These are phyloP conservation scores for Monilinia laxa DNA, from an alignment of 2,329 filamentous ascomycete species.

Conservation along the genomic window DNA sequence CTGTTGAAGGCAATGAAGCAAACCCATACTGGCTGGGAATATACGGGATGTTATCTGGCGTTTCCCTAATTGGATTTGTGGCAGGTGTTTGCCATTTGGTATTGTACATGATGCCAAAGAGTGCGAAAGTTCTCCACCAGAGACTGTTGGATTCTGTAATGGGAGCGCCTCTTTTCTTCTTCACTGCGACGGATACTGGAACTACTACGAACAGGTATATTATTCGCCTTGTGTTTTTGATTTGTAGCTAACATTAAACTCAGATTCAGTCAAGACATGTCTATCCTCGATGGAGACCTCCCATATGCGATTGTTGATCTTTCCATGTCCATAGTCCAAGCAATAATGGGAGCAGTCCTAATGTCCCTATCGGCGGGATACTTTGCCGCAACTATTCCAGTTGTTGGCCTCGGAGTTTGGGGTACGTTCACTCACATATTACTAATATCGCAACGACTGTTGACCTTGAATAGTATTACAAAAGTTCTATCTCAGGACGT, in stretches of 20 bases:
- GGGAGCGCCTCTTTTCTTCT: conserved; percentile 43
- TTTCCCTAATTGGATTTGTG: conserved; percentile 17
- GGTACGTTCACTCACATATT: conserved; percentile 2
- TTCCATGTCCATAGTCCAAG: conserved; percentile 38
- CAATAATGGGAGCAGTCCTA: conserved; percentile 44
- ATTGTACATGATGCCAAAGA: conserved; percentile 53
- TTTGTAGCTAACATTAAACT: conserved; percentile 1
- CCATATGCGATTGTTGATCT: conserved; percentile 30
- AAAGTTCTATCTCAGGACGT: conserved; percentile 49
- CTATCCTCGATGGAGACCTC: conserved; percentile 34
- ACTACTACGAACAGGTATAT: conserved; percentile 30
- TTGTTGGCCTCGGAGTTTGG: conserved; percentile 40
- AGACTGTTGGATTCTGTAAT: conserved; percentile 49
- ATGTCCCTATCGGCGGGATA: conserved; percentile 42
- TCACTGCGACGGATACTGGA: conserved; percentile 31
- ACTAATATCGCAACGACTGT: not conserved
- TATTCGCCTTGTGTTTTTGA: not conserved
- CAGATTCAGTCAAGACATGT: conserved; percentile 34
- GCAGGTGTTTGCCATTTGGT: conserved; percentile 42
- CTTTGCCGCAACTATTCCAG: conserved; percentile 44
- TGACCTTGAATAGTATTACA: conserved; percentile 36
- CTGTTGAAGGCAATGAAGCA: conserved; percentile 16
- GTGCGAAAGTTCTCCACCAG: conserved; percentile 50
- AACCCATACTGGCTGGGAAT: conserved; percentile 19
- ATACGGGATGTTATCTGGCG: conserved; percentile 15